Base-by-base conservation (phyloP, 2,329 filamentous ascomycete species). In the Pseudogymnoascus sp. region DNA sequence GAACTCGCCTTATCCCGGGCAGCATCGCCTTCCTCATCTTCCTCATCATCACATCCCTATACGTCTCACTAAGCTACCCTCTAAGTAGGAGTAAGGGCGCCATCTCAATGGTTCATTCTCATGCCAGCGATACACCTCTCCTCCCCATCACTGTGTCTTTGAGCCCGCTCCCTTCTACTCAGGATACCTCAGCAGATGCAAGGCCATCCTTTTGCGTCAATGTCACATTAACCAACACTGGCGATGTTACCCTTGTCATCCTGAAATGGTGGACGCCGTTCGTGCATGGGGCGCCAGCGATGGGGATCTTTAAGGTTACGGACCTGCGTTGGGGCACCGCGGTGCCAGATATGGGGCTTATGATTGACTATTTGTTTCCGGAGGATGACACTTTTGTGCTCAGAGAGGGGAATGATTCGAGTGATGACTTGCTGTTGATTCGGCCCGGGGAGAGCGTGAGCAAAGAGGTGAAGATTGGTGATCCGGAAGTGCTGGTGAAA, bases 241-340 rank as follows among this genome's bases (percentile, higher is more conserved):
- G 69, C 0, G 57, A 67, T 4, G 57, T 66, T 2, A 60, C 69
- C 12, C 60, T 75, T 12, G 75, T 70, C 0, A 43, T 76, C 4
- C 65, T 77, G 3, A 69, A 65, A 62, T 77, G 74, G 74, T 70
- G 68, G 2, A 73, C 68, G 4, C 74, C 73, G 1, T 66, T 76
- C 3, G 75, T 76, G 58, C 62, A 67, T 6, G 65, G 63, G 6
- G 73, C 72, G 5, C 59, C 73, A 2, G 60, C 69, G 0, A 62
- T 72, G 43, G 68, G 70, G 9, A 68, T 64, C 8, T 71, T 75
- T 59, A 69, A 71, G 36, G 68, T 75, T 43, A 68, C 67, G 15
- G 43, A 50, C 43, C 8, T 30, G 25, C 3, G 39, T 2, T 43
- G 14, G 43, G 43, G 43, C 14, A 50, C 22, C n/a, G 43, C 25